Percentiles rank a stretch among this genome's conserved stretches.
These are phyloP conservation scores for Cucumis sativus DNA, from an alignment of 306 rosid species.

Conservation along the genomic window DNA sequence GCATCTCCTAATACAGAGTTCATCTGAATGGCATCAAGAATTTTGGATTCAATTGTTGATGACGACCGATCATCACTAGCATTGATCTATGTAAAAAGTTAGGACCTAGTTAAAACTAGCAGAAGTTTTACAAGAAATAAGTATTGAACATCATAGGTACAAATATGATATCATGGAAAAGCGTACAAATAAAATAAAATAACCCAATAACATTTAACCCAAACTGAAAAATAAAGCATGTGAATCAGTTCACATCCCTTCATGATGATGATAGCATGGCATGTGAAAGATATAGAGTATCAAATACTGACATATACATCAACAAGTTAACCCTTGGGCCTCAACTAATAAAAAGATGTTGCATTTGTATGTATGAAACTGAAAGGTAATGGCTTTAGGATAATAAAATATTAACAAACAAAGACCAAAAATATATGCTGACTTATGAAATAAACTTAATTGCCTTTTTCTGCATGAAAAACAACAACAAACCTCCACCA, in stretches of 20 bases:
- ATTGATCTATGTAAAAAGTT: constrained; percentile 40
- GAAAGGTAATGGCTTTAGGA: background rate
- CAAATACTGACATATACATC: background rate
- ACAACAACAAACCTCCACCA: constrained; percentile 56
- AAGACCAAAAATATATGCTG: background rate
- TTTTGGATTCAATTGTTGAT: constrained; percentile 71
- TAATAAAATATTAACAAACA: background rate
- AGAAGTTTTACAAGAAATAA: constrained; percentile 1
- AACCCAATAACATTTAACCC: background rate
- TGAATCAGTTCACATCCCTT: background rate
- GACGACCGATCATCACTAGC: constrained; percentile 96
- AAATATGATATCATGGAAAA: background rate
- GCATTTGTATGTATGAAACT: background rate
- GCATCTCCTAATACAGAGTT: constrained; percentile 57
- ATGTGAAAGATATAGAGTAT: background rate
- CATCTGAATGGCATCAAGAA: constrained; percentile 78
- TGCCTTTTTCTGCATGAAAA: constrained; percentile 4
- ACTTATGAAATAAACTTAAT: background rate
- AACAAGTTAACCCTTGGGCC: background rate
- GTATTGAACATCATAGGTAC: background rate
- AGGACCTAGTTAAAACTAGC: background rate
- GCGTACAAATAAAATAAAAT: background rate
- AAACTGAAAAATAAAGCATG: background rate
- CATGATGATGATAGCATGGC: background rate
- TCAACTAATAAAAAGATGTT: background rate